These are phyloP conservation scores for Ophiostoma triangulosporum DNA, from an alignment of 2,329 filamentous ascomycete species.

Conservation along the genomic window DNA sequence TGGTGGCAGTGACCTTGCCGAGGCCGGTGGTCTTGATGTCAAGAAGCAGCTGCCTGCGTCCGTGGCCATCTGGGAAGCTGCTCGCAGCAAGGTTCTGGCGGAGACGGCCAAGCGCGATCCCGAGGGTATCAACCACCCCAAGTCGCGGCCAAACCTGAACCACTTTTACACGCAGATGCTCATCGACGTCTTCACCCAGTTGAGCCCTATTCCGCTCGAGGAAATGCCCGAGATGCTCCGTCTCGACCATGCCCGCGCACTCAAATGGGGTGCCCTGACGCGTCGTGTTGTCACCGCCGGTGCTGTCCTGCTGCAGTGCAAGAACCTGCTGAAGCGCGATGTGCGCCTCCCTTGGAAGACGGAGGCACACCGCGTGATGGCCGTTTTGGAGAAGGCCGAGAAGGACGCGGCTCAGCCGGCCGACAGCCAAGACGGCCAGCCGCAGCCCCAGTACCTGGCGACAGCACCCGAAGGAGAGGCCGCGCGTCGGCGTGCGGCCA, in stretches of 20 bases:
- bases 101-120: conserved; percentile 58
- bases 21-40: conserved; percentile 21
- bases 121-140: conserved; percentile 48
- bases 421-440: conserved; percentile 17
- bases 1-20: conserved; percentile 35
- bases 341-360: conserved; percentile 65
- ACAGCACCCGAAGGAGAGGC: neutral
- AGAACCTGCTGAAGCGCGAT: conserved; percentile 71
- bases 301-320: conserved; percentile 64
- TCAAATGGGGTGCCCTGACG: conserved; percentile 40
- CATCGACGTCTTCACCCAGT: conserved; percentile 59
- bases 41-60: conserved; percentile 36
- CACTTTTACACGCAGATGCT: conserved; percentile 66
- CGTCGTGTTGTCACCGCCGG: conserved; percentile 58
- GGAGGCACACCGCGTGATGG: conserved; percentile 57
- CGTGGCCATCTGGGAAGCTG: conserved; percentile 44
- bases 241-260: conserved; percentile 53
- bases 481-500: neutral
- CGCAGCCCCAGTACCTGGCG: neutral
- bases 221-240: conserved; percentile 60
- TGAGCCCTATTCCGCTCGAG: conserved; percentile 32
- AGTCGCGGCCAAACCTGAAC: conserved; percentile 49
- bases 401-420: conserved; percentile 16
- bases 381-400: conserved; percentile 44
- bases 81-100: conserved; percentile 46